A percentile compares a stretch with the other conserved stretches of the same genome.
These are phyloP conservation scores for Postia placenta DNA, from an alignment of 768 basidiomycete species.

Conservation along the genomic window DNA sequence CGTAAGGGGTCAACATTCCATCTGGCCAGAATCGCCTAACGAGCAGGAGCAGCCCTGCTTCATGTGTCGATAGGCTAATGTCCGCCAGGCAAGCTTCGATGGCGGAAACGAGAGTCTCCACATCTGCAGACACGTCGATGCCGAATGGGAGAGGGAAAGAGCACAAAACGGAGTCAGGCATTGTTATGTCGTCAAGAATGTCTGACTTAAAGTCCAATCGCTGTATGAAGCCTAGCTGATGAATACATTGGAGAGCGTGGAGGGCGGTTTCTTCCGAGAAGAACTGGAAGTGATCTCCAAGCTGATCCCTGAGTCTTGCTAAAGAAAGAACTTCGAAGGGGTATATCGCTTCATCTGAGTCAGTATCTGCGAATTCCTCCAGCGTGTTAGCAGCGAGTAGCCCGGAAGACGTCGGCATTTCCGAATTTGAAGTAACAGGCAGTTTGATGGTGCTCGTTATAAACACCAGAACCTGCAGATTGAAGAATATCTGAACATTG, in stretches of 20 bases:
- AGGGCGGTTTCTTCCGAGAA: conserved; percentile 45
- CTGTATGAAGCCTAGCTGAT: conserved; percentile 57
- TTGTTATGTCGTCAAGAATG: conserved; percentile 31
- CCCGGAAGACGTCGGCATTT: conserved; percentile 29
- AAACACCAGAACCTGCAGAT: conserved; percentile 61
- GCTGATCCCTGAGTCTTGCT: conserved; percentile 51
- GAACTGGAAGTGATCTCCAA: conserved; percentile 55
- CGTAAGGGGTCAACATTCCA: conserved; percentile 66
- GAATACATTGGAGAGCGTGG: conserved; percentile 52
- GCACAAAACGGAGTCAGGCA: conserved; percentile 36
- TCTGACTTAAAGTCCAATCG: conserved; percentile 30
- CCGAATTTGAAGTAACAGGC: conserved; percentile 14
- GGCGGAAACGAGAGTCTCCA: conserved; percentile 65
- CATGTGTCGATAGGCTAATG: conserved; percentile 67
- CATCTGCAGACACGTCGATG: conserved; percentile 64
- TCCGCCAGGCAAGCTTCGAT: conserved; percentile 69
- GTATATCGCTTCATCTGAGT: conserved; percentile 26
- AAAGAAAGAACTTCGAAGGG: conserved; percentile 56
- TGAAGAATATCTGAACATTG: conserved; percentile 52
- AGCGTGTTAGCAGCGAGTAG: conserved; percentile 40
- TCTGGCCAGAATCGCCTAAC: conserved; percentile 69
- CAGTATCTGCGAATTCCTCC: conserved; percentile 16
- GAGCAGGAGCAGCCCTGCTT: conserved; percentile 67
- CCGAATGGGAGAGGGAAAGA: conserved; percentile 65
- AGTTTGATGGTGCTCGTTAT: conserved; percentile 51